Evolutionary conservation across 78 protist species (phyloP), one percentile per base, ranked within the genome.

Genomic region (Dictyostelium brefeldianum): DNA sequence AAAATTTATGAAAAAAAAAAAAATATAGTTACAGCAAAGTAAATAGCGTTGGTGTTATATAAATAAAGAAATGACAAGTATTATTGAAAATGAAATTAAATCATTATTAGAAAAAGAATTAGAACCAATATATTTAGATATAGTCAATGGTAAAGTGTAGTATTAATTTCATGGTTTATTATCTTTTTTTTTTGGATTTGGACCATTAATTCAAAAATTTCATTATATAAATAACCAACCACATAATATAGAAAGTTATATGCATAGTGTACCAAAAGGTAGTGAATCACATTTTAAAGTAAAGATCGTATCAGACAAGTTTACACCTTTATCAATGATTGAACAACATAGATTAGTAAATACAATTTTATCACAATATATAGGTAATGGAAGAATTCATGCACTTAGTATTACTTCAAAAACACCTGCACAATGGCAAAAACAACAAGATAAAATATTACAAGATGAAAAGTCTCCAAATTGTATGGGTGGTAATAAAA

Each of bases 301-400:
- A 36, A 56, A 84, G 9, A 94, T 97, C 18, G 98, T 97, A 10
- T 93, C 96, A 36, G 95, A 89, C 5, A 50, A 46, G 20, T 97
- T 97, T 41, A 22, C 67, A 20, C 95, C 83, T 12, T 51, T 75
- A 17, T 48, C 80, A 10, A 69, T 92, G 56, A 62, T 97, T 7
- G 96, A 97, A 18, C 94, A 96, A 57, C 98, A 97, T 25, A 87
- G 97, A 70, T 27, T 53, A 20, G 97, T 97, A 31, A 89, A 97
- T 65, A 83, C 27, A 18, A 17, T 71, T 10, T 50, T 97, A 15
- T 2, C 8, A 22, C 91, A 93, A 7, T 95, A 95, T 41, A 79
- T 97, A 18, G 65, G 62, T 8, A 36, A 65, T 27, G 89, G 89
- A 56, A 67, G 31, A 31, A 95, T 97, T 27, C 98, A 97, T 54